Evolutionary conservation across 2,329 filamentous ascomycete genomes (phyloP).

Genomic region (Botrytis porri): DNA sequence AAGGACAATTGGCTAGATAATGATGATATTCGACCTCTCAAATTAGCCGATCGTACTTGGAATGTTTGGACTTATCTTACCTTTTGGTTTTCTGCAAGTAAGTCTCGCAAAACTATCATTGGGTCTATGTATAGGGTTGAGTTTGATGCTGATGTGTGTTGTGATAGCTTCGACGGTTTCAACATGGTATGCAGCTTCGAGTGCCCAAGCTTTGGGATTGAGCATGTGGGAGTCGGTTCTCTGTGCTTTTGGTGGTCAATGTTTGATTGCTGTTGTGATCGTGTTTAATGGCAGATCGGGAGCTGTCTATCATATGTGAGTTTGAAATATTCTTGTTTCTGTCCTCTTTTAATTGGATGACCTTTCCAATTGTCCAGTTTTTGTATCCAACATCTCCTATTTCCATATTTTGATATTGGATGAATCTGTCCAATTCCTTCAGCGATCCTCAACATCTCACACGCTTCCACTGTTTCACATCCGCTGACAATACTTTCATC

Average conservation of each 20-base stretch:
- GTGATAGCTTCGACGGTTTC: conserved; percentile 39
- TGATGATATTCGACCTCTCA: conserved; percentile 43
- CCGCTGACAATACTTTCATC: neutral
- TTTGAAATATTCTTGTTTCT: neutral
- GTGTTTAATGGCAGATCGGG: conserved; percentile 45
- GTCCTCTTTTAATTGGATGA: neutral
- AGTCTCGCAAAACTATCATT: neutral
- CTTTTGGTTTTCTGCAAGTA: conserved; percentile 20
- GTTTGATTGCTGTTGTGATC: conserved; percentile 43
- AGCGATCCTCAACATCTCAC: neutral
- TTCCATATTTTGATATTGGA: neutral
- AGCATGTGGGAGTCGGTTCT: conserved; percentile 50
- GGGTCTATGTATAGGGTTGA: too few species aligned
- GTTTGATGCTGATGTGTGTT: neutral
- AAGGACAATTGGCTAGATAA: conserved; percentile 41
- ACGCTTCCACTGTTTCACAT: neutral
- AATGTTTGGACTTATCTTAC: conserved; percentile 41
- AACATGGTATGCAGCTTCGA: conserved; percentile 42
- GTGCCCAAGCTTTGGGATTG: conserved; percentile 44
- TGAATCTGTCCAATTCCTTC: neutral
- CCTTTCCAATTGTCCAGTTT: neutral
- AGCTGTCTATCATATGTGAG: conserved; percentile 44
- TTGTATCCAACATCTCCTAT: neutral
- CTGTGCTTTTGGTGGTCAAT: conserved; percentile 43
- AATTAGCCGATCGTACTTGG: conserved; percentile 44